Conservation (phyloP, 108 stramenopile genomes). For the Conticribra guillardii region DNA sequence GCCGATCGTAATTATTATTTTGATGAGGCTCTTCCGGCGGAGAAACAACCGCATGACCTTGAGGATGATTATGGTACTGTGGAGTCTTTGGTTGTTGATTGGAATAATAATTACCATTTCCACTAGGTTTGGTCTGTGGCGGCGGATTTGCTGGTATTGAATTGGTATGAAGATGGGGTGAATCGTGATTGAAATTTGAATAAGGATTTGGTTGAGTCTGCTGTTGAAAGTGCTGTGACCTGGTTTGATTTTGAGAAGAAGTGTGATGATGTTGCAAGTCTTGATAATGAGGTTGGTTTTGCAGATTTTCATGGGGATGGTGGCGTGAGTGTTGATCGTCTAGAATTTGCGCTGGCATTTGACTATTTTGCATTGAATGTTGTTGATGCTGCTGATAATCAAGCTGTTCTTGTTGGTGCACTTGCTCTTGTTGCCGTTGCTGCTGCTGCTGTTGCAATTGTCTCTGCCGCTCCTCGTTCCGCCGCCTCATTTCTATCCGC, state of each 20-base stretch:
- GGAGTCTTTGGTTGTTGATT: no score
- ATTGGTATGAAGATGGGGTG: background rate
- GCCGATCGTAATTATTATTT: no score
- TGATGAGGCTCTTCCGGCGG: no score
- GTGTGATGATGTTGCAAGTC: background rate
- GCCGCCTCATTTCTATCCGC: slow-evolving; percentile 33
- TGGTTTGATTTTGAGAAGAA: background rate
- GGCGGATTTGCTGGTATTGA: background rate
- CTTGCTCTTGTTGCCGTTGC: slow-evolving; percentile 3
- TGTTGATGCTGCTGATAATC: background rate
- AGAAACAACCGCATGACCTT: no score
- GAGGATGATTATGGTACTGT: no score
- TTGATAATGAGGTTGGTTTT: background rate
- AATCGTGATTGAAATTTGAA: background rate
- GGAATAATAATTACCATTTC: no score
- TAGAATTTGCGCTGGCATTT: no score
- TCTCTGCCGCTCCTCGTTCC: slow-evolving; percentile 26
- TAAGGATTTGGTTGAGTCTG: background rate
- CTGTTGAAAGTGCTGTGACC: background rate
- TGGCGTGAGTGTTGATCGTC: slow-evolving; percentile 2
- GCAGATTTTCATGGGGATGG: background rate
- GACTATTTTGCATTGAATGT: no score
- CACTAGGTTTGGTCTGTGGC: no score
- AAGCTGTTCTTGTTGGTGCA: background rate
- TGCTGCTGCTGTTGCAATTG: slow-evolving; percentile 23